Base-by-base conservation (phyloP, 345 rosid species). In the Bruguiera sexangula region DNA sequence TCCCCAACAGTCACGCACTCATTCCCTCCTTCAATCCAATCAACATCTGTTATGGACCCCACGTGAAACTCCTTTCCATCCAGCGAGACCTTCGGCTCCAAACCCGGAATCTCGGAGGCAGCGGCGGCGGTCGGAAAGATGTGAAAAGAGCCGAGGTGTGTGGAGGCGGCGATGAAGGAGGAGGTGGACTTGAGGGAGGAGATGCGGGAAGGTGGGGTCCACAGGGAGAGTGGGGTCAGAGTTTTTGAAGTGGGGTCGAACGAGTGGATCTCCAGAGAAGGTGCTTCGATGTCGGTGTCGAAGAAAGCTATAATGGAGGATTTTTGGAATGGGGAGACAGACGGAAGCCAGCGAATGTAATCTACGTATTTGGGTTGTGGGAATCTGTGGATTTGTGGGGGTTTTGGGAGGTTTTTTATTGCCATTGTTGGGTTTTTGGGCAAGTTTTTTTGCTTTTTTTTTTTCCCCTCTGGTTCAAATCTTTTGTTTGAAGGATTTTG, bases 281-380 rank as follows among this genome's bases (percentile, higher is more conserved):
- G 76, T 29, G 85, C 64, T 50, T 68, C 78, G 73, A 68, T 29
- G 36, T 86, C 91, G 6, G 92, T 22, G 74, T 89, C 93, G 71
- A 78, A 85, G 69, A 66, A 73, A 8, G 97, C 87, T 46, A 85
- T 8, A 48, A 86, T 77, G 54, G 81, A 70, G 74, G 76, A 79
- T 67, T 88, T 88, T 62, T 85, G 85, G 59, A 91, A 74, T 21
- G 98, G 87, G 29, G 88, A 87, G 59, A 86, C 79, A 43, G 91
- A 82, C 10, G 96, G 93, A 30, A 94, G 92, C 95, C 93, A 94
- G n/a, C 93, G 89, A 2, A 94, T 83, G 68, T 82, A 81, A 72
- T 91, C 96, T 19, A 91, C 73, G 75, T 85, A 86, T 70, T 78
- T 83, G 53, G 82, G 70, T 67, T 87, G 95, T 0, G 93, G 90